Evolutionary conservation across 495 filamentous ascomycete genomes (phyloP), one percentile per base, ranked within the genome.

Genomic region (Penicillium robsamsonii): DNA sequence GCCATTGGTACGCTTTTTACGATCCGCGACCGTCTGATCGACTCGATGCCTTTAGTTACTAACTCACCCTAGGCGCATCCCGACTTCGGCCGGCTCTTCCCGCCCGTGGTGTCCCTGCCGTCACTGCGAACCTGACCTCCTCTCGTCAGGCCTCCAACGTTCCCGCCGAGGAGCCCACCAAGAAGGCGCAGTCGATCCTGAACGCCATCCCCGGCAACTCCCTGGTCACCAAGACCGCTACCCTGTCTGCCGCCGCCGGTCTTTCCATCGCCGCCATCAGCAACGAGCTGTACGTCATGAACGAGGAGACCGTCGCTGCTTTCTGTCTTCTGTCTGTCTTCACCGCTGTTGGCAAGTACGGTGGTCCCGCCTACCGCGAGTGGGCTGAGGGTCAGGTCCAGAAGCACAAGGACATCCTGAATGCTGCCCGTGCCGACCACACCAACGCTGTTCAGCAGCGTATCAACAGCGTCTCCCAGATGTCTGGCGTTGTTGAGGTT

Each of bases 201-300:
- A 88, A 97, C 66, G 76, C 92, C 59, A 79, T 99, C 44, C 90
- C 91, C 63, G 88, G 92, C 65, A 90, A 81, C 80, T 87, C 81
- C 63, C 80, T 96, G 63, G 74, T 94, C 72, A 91, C 90, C 73
- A 99, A 97, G 85, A 91, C 91, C 59, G 95, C 95, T 68, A 89
- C 96, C 73, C 85, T 99, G 55, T 97, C 94, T 65, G 91, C 91
- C 56, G 87, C 86, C 55, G 91, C 95, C 70, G 92, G 91, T 79
- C 70, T 92, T 59, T 91, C 90, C 63, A 82, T 96, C 66, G 94
- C 92, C 69, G 95, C 94, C 68, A 92, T 99, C 79, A 93, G 88
- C 87, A 99, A 96, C 78, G 95, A 99, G 81, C 87, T 97, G 80
- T 99, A 97, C 75, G 90, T 99, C 72, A 81, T 99, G 74, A 99